Evolutionary conservation across 495 filamentous ascomycete species (phyloP).

Genomic region (Trichoderma asperelloides): DNA sequence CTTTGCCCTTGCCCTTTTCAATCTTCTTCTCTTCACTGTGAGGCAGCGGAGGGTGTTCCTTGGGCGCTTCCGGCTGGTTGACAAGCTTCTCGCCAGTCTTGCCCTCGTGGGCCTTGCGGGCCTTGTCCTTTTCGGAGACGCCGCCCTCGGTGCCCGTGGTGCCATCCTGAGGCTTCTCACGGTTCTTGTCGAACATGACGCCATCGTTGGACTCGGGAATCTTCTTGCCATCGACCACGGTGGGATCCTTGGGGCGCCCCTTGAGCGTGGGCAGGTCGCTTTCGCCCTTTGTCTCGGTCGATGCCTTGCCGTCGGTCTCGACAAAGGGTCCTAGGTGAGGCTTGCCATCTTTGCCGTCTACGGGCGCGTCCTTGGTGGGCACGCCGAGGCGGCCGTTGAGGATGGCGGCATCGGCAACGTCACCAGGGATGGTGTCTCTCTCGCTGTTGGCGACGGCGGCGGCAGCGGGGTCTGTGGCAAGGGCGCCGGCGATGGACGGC

Average conservation of each 20-base stretch:
- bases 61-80: constrained; percentile 72
- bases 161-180: constrained; percentile 65
- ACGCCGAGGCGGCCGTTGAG: constrained; percentile 30
- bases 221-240: constrained; percentile 50
- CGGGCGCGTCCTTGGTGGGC: constrained; percentile 81
- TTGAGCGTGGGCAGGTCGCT: constrained; percentile 37
- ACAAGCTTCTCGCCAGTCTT: constrained; percentile 52
- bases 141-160: constrained; percentile 45
- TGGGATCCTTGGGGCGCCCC: constrained; percentile 37
- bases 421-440: constrained; percentile 5
- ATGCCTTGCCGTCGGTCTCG: constrained; percentile 45
- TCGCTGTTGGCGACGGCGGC: constrained; percentile 10
- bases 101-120: constrained; percentile 49
- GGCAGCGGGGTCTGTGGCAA: constrained; percentile 18
- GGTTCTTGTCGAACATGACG: constrained; percentile 81
- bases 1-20: constrained; percentile 29
- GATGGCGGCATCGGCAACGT: constrained; percentile 20
- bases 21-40: constrained; percentile 63
- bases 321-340: constrained; percentile 88
- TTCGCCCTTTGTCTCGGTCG: constrained; percentile 22
- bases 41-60: constrained; percentile 74
- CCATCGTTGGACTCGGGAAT: constrained; percentile 75
- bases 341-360: constrained; percentile 93
- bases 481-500: constrained; percentile 31
- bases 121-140: constrained; percentile 54